Conservation (phyloP, 2,329 filamentous ascomycete species). For the Fusarium ambrosium region DNA sequence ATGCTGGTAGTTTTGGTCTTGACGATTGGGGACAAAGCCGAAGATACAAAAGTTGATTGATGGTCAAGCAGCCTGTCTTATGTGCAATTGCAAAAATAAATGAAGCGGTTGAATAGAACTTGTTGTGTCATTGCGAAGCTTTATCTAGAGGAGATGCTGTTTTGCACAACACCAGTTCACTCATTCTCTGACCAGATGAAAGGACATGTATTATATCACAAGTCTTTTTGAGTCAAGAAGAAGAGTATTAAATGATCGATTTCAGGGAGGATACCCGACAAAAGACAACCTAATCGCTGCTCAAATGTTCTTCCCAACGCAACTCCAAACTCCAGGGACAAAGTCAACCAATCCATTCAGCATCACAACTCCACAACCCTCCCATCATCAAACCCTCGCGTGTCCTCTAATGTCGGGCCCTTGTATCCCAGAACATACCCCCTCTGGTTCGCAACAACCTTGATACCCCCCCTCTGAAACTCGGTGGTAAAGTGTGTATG, state of each 20-base stretch:
- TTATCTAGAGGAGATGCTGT: neutral
- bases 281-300: neutral
- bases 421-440: slow-evolving; percentile 54
- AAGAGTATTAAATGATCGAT: neutral
- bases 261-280: neutral
- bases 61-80: neutral
- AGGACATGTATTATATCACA: neutral
- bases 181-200: neutral
- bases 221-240: neutral
- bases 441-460: slow-evolving; percentile 61
- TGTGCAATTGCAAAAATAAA: neutral
- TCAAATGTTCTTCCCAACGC: neutral
- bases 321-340: neutral
- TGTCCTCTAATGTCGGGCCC: slow-evolving; percentile 42
- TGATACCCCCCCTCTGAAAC: slow-evolving; percentile 50
- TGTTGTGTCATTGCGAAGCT: neutral
- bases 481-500: slow-evolving; percentile 63
- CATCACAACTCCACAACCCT: slow-evolving; percentile 40
- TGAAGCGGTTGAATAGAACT: neutral
- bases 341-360: neutral
- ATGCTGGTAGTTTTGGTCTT: neutral
- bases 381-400: slow-evolving; percentile 41
- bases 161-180: neutral
- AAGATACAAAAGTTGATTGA: neutral
- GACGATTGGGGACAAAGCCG: neutral